These are phyloP conservation scores for Alliaria petiolata DNA, from an alignment of 345 rosid species.

Conservation along the genomic window DNA sequence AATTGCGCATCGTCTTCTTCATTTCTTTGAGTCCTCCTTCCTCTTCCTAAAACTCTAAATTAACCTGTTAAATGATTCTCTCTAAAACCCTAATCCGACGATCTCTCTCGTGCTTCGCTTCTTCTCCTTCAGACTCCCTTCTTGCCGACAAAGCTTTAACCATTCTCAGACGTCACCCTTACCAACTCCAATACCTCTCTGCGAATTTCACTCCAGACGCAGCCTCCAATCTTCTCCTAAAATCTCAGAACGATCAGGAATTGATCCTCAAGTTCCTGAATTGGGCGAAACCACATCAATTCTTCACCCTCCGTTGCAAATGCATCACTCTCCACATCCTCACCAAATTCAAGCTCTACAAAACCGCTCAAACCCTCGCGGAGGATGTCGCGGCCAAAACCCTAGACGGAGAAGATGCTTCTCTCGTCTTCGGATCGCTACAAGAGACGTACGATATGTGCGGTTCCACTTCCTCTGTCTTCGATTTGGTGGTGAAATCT, in stretches of 20 bases:
- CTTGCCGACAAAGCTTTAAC: constrained; percentile 60
- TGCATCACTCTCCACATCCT: constrained; percentile 75
- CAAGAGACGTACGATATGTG: constrained; percentile 59
- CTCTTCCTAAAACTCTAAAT: neutral
- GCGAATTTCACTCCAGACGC: constrained; percentile 68
- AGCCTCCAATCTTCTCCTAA: constrained; percentile 56
- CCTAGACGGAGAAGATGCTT: constrained; percentile 36
- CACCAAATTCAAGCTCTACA: constrained; percentile 80
- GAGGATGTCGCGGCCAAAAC: constrained; percentile 53
- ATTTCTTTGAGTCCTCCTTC: neutral
- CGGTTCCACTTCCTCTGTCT: constrained; percentile 71
- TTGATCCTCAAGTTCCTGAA: constrained; percentile 53
- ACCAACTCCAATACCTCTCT: constrained; percentile 51
- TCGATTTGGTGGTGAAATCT: constrained; percentile 82
- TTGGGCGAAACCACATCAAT: constrained; percentile 63
- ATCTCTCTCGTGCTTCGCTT: constrained; percentile 31
- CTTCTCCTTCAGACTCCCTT: constrained; percentile 38
- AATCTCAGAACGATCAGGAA: constrained; percentile 54
- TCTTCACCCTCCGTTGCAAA: constrained; percentile 68
- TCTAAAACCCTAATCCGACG: constrained; percentile 40
- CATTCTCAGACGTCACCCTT: constrained; percentile 58
- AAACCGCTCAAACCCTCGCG: constrained; percentile 64
- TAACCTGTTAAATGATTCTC: constrained; percentile 38
- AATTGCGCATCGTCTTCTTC: constrained; percentile 12
- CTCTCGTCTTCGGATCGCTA: constrained; percentile 53